Base-by-base conservation (phyloP, 2,329 filamentous ascomycete species). In the Ampelomyces quisqualis region DNA sequence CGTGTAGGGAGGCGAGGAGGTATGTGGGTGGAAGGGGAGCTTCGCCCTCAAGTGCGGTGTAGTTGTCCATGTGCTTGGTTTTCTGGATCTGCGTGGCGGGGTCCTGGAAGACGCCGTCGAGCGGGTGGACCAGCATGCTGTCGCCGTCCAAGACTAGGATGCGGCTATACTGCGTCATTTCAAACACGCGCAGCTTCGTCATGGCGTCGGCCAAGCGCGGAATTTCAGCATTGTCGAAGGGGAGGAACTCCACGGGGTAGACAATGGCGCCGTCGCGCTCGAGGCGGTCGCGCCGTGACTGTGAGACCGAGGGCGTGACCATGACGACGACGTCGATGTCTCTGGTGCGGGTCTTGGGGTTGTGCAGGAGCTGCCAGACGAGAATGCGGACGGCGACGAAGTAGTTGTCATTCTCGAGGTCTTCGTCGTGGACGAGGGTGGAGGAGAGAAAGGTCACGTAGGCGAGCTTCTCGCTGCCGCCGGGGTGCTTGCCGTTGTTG, bases 131-230 rank as follows among this genome's bases (percentile, higher is more conserved):
- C 11, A 70, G 54, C 27, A 69, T 49, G 2, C 49, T 66, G 45
- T 71, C 67, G 31, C 55, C 63, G 34, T 71, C 68, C 6, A 71
- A 45, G 45, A 70, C 62, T 19, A 57, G 49, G 27, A 71, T 60
- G 7, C 55, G 51, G 11, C 41, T 45, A 49, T 68, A 71, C 28
- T 69, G 55, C 2, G 56, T 65, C 39, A 71, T 55, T 45, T 70
- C 53, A 58, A 60, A 71, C 2, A 69, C 54, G 17, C 65, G 64
- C 18, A 72, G 51, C 50, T 72, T 72, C 11, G 64, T 60, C 56
- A 71, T 55, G 17, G 70, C 56, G 20, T 69, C 58, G 31, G 55
- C 46, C 66, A 65, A 72, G 11, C 53, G 51, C 3, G 39, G 34
- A 8, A 48, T 13, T 0, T 44, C 41, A 0, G 52, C 38, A 7